phyloP scores from a whole-genome alignment of 2,329 filamentous ascomycete genomes.

The Botrytis galanthina region DNA sequence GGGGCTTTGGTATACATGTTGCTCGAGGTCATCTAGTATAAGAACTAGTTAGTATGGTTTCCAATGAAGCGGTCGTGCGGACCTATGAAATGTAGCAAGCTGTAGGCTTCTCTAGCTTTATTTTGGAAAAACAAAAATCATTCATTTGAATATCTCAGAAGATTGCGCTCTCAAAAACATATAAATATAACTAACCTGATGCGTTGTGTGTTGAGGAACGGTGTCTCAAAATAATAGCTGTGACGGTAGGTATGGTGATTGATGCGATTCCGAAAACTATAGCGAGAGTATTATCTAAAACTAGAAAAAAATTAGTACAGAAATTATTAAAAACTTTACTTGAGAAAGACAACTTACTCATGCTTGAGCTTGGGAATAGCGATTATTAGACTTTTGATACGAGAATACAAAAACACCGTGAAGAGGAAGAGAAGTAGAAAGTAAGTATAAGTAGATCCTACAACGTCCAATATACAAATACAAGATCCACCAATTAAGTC shows the following conservation, averaged over 20 bases:
- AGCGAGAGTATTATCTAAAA: neutral
- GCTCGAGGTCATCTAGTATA: neutral
- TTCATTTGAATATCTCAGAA: too few relatives aligned
- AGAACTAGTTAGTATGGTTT: neutral
- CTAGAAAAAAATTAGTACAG: neutral
- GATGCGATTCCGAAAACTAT: neutral
- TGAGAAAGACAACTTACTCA: neutral
- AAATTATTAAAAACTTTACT: neutral
- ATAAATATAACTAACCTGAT: neutral
- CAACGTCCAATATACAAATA: too few relatives aligned
- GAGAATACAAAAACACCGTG: too few relatives aligned
- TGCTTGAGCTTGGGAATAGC: neutral
- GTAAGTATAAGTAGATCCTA: too few relatives aligned
- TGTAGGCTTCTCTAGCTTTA: too few relatives aligned
- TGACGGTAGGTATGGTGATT: neutral
- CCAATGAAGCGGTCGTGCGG: too few relatives aligned
- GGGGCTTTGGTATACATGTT: rapidly evolving
- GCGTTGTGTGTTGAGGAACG: neutral
- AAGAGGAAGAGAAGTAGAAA: too few relatives aligned
- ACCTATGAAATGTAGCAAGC: too few relatives aligned
- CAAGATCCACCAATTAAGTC: too few relatives aligned
- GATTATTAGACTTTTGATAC: neutral
- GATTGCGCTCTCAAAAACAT: too few relatives aligned
- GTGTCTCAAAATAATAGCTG: neutral
- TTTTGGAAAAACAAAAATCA: too few relatives aligned